Evolutionary conservation across 2,329 filamentous ascomycete genomes (phyloP).

Genomic region (Aspergillus quadrilineatus): DNA sequence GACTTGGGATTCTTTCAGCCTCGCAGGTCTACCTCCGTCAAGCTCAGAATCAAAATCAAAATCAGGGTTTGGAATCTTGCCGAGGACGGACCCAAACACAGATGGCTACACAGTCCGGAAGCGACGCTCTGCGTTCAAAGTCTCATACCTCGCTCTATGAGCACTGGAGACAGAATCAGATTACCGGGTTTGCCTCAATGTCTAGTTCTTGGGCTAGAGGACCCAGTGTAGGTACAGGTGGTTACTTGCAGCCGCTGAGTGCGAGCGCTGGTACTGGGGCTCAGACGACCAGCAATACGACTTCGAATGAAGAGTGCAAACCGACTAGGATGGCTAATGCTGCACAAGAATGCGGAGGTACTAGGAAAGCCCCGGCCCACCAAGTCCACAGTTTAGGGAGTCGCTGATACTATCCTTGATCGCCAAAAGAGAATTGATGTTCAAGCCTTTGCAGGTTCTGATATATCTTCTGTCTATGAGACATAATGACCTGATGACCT

Average conservation of each 20-base stretch:
- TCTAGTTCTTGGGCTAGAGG: neutral
- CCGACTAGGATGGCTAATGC: neutral
- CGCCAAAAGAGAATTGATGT: neutral
- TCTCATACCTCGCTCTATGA: conserved; percentile 6
- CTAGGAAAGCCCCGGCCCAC: neutral
- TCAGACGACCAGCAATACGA: conserved; percentile 9
- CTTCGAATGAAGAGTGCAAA: conserved; percentile 10
- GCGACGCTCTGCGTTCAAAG: neutral
- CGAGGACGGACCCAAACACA: neutral
- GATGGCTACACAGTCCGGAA: neutral
- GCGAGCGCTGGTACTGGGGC: neutral
- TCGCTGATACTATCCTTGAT: neutral
- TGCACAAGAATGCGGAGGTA: neutral
- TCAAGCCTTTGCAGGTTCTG: neutral
- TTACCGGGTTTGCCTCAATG: neutral
- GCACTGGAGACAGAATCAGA: neutral
- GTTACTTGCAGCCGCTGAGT: conserved; percentile 6
- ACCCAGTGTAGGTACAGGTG: neutral
- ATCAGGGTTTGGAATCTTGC: neutral
- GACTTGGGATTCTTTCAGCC: neutral
- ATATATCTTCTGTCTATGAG: neutral
- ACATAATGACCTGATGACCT: neutral
- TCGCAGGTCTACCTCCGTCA: neutral
- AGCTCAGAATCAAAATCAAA: neutral
- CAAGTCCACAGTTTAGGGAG: neutral